These are phyloP conservation scores for Phoma herbarum DNA, from an alignment of 2,329 filamentous ascomycete species.

Conservation along the genomic window DNA sequence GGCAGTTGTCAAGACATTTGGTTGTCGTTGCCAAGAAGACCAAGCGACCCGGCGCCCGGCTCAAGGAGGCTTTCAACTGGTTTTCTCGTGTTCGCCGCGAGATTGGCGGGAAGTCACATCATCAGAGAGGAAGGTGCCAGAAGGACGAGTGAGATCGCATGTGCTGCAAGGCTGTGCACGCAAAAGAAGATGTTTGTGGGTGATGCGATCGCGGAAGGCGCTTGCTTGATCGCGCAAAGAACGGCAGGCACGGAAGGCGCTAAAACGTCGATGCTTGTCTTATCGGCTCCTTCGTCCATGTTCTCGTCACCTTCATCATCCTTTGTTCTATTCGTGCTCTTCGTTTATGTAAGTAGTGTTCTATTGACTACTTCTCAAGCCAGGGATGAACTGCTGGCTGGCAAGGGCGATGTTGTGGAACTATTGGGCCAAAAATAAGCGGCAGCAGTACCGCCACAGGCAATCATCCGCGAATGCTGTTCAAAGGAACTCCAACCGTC, in stretches of 20 bases:
- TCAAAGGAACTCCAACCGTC: too few relatives aligned
- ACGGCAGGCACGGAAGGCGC: constrained; percentile 15
- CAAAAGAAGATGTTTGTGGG: background rate
- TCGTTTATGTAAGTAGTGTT: background rate
- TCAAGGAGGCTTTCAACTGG: constrained; percentile 37
- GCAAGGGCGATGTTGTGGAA: background rate
- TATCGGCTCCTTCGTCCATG: constrained; percentile 14
- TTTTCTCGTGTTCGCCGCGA: constrained; percentile 20
- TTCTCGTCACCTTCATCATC: background rate
- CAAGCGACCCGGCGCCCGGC: constrained; percentile 45
- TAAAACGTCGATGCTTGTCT: constrained; percentile 19
- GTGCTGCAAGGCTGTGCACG: constrained; percentile 12
- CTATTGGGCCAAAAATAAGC: background rate
- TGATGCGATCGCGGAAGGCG: constrained; percentile 21
- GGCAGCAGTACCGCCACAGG: background rate
- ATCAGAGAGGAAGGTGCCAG: constrained; percentile 40
- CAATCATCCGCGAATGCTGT: background rate
- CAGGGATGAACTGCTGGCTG: background rate
- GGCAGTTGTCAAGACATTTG: constrained; percentile 48
- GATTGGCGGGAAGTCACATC: constrained; percentile 24
- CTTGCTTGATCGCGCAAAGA: constrained; percentile 20
- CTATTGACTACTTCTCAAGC: background rate
- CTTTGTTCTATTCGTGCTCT: background rate
- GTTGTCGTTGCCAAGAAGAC: constrained; percentile 41
- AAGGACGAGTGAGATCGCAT: constrained; percentile 11